These are phyloP conservation scores for Pistacia atlantica DNA, from an alignment of 345 rosid genomes.

Conservation along the genomic window DNA sequence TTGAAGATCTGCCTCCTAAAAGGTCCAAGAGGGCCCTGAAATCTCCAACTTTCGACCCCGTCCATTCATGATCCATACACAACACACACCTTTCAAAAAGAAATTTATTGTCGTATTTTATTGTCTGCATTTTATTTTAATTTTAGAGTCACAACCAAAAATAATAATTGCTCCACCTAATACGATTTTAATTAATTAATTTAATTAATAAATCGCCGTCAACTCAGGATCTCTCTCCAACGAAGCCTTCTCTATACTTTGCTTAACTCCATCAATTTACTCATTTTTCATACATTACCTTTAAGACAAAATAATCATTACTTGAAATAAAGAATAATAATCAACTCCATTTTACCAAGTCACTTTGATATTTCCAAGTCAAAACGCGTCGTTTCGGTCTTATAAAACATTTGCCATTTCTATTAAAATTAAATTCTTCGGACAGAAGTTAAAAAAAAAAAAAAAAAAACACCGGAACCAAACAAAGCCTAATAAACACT, in stretches of 20 bases:
- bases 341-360: background rate
- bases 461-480: background rate
- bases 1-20: too few relatives aligned
- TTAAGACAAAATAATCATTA: background rate
- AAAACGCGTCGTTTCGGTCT: background rate
- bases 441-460: slow-evolving; percentile 12
- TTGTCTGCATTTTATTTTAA: too few relatives aligned
- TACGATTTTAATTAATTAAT: too few relatives aligned
- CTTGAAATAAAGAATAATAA: background rate
- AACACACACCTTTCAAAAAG: too few relatives aligned
- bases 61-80: too few relatives aligned
- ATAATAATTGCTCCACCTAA: too few relatives aligned
- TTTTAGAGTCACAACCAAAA: too few relatives aligned
- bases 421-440: slow-evolving; percentile 4
- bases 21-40: too few relatives aligned
- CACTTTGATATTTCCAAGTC: background rate
- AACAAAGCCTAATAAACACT: background rate
- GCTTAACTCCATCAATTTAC: slow-evolving; percentile 2
- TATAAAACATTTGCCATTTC: background rate
- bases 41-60: too few relatives aligned
- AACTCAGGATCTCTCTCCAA: background rate
- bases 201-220: background rate
- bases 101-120: too few relatives aligned
- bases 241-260: background rate
- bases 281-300: background rate